Evolutionary conservation across 192 early-diverging fungal species (phyloP), one percentile per base, ranked within the genome.

Genomic region (Gryganskiella cystojenkinii): DNA sequence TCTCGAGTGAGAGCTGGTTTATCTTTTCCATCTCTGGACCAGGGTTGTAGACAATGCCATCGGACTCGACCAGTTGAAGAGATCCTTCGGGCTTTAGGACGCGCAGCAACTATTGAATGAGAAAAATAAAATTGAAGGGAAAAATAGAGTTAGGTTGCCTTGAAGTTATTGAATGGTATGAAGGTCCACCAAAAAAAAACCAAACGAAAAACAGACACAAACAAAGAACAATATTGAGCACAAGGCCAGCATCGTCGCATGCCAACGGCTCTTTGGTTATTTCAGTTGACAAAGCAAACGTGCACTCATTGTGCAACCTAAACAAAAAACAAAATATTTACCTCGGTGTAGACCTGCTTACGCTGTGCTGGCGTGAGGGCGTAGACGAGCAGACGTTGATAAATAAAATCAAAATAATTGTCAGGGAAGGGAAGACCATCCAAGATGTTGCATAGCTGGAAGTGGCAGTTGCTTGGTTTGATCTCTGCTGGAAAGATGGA

Each of bases 81-180:
- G 70, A 84, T 0, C 86, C 86, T 61, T 83, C 86, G 43, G 86
- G 86, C 52, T 84, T 84, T 24, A 86, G 47, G n/a, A 88, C 82
- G 19, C 86, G 76, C 4, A 74, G 45, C 17, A 82, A 69, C 61
- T 88, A 76, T 47, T 71, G n/a, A n/a, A n/a, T 60, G 17, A 79
- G 34, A 34, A n/a, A 31, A 54, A 35, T 31, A 56, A 35, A 25
- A 35, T 54, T 3, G 17, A 56, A 37, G 4, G 31, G 7, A 0
- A 40, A 13, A 40, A 40, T 40, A 40, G 37, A 13, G 34, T 33
- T 19, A n/a, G 35, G 35, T 14, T 30, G 17, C 7, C 22, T 35
- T 11, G 10, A 30, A 54, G 20, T 33, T 51, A 40, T 40, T 40
- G 37, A 5, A 40, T 40, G 37, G 13, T 40, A n/a, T n/a, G n/a